Base-by-base conservation (phyloP, 371 early-diverging fungal genomes). In the Mortierella sp. region DNA sequence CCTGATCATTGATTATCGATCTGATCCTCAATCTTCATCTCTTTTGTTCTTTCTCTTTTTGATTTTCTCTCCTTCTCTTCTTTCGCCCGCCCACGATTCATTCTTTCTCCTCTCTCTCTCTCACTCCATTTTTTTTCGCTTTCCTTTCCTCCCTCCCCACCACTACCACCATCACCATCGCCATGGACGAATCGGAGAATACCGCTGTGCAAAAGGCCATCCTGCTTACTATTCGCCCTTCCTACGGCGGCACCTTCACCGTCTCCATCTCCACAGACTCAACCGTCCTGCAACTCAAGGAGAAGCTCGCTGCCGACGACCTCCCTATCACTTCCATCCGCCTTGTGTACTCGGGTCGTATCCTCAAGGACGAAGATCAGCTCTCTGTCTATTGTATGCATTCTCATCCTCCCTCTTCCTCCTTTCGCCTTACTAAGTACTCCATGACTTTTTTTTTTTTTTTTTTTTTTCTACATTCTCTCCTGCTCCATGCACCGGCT, bases 311-410 rank as follows among this genome's bases (percentile, higher is more conserved):
- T 15, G 79, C 86, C 23, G 69, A 84, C 59, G 86, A 85, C 26
- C 68, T 87, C 23, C 83, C 87, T 21, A 79, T 86, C 9, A 64
- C 72, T 30, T 80, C 84, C 57, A 87, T 94, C 74, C 84, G 91
- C 30, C 80, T 94, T n/a, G 91, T 94, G 57, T 89, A 89, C 68
- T 89, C 90, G 43, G 93, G 94, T 64, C 75, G 87, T 58, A 90
- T 94, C 50, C 74, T 94, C 23, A 90, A 88, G 73, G 92, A 93
- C 83, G 89, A 88, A 61, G 89, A 89, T 60, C 70, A 75, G 26
- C 83, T 90, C 28, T 82, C 71, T 26, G 58, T 79, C n/a, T 92
- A 87, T 83, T 86, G 84, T 64, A 70, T 64, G 75, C 37, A 37
- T 71, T 45, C 14, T 53, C 50, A 19, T 50, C 19, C 29, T 37